Base-by-base conservation (phyloP, 169 alveolate genomes). In the Plasmodium vinckei region DNA sequence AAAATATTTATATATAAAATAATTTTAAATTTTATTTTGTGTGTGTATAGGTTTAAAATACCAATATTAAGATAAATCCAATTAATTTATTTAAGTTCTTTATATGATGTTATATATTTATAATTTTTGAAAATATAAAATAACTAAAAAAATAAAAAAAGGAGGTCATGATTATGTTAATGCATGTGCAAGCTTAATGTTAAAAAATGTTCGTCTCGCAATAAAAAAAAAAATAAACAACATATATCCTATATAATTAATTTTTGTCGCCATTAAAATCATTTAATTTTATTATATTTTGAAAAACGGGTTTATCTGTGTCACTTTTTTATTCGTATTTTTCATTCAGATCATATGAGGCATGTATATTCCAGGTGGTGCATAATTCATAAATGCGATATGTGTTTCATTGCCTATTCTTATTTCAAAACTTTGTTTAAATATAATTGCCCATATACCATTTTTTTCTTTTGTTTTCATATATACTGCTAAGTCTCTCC, bases 371-470 rank as follows among this genome's bases (percentile, higher is more conserved):
- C 87, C 87, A 27, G 49, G 51, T 2, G 88, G 72, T 47, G 51
- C 87, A 70, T 73, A 87, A 87, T 87, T 71, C 88, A 87, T 82
- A 9, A 82, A 42, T 0, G 73, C 86, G 21, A 86, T 69, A 60
- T 82, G 67, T 9, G 77, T 61, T 69, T 82, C 84, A 54, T 82
- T 82, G n/a, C 72, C 73, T 54, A 82, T 42, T 17, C 84, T 65
- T 21, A 82, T 56, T 67, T 82, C 86, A 69, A 82, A 68, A 4
- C 86, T 73, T 21, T 82, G 86, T 47, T 82, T 84, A 57, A 59
- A 82, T 21, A 82, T 68, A 4, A 84, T 82, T 0, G 90, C 68
- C 86, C 90, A 68, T 0, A 72, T 82, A 25, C 90, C 86, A 19
- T 82, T 10, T 21, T 44, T 44, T 33, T 33, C 59, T 67, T 47